phyloP scores from a whole-genome alignment of 257 asterid genomes.

The Solanum piurae region DNA sequence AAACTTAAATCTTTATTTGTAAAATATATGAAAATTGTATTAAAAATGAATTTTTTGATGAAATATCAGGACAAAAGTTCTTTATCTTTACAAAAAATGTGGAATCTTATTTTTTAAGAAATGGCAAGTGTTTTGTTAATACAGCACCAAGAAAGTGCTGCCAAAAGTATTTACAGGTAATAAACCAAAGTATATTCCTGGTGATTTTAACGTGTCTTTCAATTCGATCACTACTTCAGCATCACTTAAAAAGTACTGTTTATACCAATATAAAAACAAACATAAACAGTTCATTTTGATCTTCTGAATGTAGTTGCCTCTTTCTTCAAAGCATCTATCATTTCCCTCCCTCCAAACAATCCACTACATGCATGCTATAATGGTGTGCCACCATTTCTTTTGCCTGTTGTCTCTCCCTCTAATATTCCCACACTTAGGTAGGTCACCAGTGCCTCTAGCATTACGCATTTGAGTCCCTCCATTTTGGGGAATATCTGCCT shows the following conservation, averaged over 20 bases:
- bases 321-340: background rate
- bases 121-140: background rate
- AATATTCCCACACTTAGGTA: background rate
- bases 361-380: background rate
- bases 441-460: background rate
- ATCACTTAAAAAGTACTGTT: background rate
- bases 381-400: background rate
- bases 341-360: background rate
- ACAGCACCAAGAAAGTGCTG: background rate
- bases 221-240: background rate
- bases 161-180: background rate
- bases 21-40: background rate
- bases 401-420: background rate
- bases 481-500: background rate
- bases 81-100: background rate
- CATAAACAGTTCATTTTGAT: background rate
- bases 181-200: background rate
- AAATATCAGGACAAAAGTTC: background rate
- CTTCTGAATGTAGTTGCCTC: background rate
- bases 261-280: background rate
- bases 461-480: background rate
- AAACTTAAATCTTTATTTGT: background rate
- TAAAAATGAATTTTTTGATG: background rate
- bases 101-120: background rate
- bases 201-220: background rate